phyloP scores from a whole-genome alignment of 1,139 yeast species.

The Pichia sp. region DNA sequence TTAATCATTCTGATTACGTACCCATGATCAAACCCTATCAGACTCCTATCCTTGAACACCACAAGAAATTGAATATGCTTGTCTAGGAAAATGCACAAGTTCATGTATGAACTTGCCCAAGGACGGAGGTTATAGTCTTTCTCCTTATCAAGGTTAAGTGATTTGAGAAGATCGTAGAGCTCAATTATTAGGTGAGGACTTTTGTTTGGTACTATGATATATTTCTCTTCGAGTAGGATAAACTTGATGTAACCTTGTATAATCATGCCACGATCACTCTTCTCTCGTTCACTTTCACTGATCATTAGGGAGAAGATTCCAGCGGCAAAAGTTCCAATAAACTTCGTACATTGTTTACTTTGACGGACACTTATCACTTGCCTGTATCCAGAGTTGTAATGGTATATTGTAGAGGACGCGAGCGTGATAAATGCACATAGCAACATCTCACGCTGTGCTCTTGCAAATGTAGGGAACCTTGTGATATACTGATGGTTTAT shows the following conservation, averaged over 20 bases:
- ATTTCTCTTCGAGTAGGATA: neutral
- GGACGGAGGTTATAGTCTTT: neutral
- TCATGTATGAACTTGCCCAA: constrained; percentile 5
- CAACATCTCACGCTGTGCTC: constrained; percentile 4
- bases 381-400: constrained; percentile 8
- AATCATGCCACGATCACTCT: neutral
- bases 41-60: neutral
- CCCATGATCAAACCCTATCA: constrained; percentile 4
- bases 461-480: constrained; percentile 1
- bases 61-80: constrained; percentile 4
- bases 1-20: constrained; percentile 7
- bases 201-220: neutral
- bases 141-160: neutral
- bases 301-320: neutral
- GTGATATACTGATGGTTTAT: constrained; percentile 7
- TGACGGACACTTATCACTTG: constrained; percentile 2
- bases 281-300: neutral
- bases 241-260: neutral
- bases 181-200: neutral
- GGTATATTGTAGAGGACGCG: constrained; percentile 6
- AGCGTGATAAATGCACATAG: constrained; percentile 5
- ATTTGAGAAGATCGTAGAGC: neutral
- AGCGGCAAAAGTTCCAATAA: neutral
- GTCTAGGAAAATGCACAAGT: constrained; percentile 8
- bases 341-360: constrained; percentile 1